A percentile compares a stretch with the other conserved stretches of the same genome.
These are phyloP conservation scores for Sporisorium exsertum DNA, from an alignment of 1,284 basidiomycete genomes.

Conservation along the genomic window DNA sequence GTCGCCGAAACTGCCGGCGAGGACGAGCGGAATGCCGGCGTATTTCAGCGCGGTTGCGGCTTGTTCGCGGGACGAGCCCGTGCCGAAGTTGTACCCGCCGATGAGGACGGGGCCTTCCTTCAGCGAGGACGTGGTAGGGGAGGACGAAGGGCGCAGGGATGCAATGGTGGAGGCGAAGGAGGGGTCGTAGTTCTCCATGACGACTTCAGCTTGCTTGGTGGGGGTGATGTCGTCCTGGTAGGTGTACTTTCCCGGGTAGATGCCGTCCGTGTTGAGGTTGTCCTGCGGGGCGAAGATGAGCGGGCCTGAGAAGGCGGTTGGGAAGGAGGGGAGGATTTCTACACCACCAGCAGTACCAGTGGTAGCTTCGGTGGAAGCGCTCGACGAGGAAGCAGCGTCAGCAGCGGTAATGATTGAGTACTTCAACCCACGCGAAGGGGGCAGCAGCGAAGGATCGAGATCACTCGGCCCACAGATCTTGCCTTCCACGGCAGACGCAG, in stretches of 20 bases:
- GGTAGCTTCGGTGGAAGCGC: conserved; percentile 7
- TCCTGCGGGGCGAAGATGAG: conserved; percentile 94
- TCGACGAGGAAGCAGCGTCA: conserved; percentile 58
- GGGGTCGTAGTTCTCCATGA: conserved; percentile 96
- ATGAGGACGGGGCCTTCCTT: conserved; percentile 80
- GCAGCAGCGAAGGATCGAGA: conserved; percentile 75
- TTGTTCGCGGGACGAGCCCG: conserved; percentile 97
- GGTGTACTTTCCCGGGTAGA: conserved; percentile 99
- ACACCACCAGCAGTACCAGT: conserved; percentile 33
- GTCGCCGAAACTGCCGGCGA: conserved; percentile 97
- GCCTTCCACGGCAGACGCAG: conserved; percentile 91
- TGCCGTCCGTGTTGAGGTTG: conserved; percentile 97
- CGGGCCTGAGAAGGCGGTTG: conserved; percentile 82
- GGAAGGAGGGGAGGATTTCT: conserved; percentile 73
- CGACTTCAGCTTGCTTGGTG: conserved; percentile 91
- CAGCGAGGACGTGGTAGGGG: background rate
- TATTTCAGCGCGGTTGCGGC: conserved; percentile 96
- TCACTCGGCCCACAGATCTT: conserved; percentile 85
- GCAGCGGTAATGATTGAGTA: conserved; percentile 70
- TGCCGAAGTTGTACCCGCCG: conserved; percentile 98
- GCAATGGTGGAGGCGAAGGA: conserved; percentile 82
- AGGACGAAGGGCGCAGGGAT: conserved; percentile 71
- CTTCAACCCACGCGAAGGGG: conserved; percentile 71
- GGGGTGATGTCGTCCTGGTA: conserved; percentile 99
- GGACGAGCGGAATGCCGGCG: conserved; percentile 89